Conservation (phyloP, 2,329 filamentous ascomycete species). For the Cercospora sojina region DNA sequence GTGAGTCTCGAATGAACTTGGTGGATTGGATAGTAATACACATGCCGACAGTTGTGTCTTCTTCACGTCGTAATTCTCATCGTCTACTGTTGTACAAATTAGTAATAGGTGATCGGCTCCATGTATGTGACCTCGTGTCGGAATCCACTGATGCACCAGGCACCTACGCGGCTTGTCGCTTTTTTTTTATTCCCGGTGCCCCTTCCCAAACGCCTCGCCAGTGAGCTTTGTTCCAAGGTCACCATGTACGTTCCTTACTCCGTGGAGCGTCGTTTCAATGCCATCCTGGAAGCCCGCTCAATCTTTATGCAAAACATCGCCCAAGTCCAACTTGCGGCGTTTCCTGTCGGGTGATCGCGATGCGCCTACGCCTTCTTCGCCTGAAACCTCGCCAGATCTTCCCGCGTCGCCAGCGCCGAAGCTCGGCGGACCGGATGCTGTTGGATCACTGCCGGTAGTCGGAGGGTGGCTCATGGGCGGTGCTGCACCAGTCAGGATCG, state of each 20-base stretch:
- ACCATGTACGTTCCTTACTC: not conserved
- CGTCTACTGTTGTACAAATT: not conserved
- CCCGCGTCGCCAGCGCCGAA: not conserved
- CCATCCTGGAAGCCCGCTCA: not conserved
- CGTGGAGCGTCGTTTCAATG: not conserved
- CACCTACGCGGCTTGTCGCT: not conserved
- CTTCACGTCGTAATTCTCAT: not conserved
- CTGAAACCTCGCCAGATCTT: conserved; percentile 17
- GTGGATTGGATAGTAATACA: not conserved
- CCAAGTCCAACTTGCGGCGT: conserved; percentile 34
- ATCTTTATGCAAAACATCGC: conserved; percentile 35
- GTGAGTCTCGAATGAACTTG: too few relatives aligned
- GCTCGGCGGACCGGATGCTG: not conserved
- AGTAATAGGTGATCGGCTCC: not conserved
- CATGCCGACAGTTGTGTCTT: not conserved
- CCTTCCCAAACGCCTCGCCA: not conserved
- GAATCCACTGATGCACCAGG: not conserved
- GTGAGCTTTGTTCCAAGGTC: not conserved
- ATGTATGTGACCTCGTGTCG: not conserved
- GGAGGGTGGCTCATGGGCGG: not conserved
- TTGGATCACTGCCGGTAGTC: not conserved
- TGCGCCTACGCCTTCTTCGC: conserved; percentile 28
- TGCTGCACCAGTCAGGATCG: conserved; percentile 25
- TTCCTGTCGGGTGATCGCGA: conserved; percentile 27
- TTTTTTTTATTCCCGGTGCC: not conserved